phyloP scores from a whole-genome alignment of 2,329 filamentous ascomycete species.

The Diplodia mutila region DNA sequence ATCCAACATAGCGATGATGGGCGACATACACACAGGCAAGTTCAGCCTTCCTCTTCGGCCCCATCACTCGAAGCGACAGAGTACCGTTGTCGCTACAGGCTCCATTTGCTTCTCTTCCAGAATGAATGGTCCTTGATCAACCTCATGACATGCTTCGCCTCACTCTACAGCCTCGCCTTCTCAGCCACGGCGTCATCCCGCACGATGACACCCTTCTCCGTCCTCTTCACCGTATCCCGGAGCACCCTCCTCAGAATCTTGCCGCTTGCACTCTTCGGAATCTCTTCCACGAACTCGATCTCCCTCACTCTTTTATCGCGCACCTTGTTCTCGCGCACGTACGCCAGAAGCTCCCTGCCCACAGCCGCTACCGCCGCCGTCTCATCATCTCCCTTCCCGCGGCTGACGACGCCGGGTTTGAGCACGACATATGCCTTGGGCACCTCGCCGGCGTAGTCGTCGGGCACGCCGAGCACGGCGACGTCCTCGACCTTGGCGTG shows the following conservation, averaged over 20 bases:
- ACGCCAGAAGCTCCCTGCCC: constrained; percentile 49
- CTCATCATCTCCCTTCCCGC: constrained; percentile 30
- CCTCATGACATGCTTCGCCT: background rate
- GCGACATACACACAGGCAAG: no score
- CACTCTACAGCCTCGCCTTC: constrained; percentile 46
- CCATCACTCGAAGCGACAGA: background rate
- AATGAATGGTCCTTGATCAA: background rate
- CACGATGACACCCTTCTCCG: constrained; percentile 33
- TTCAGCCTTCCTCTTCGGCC: background rate
- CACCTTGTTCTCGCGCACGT: constrained; percentile 50
- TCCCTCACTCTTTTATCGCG: constrained; percentile 53
- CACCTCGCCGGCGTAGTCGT: constrained; percentile 57
- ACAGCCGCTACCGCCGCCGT: constrained; percentile 33
- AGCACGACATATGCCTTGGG: constrained; percentile 52
- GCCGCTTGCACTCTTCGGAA: constrained; percentile 53
- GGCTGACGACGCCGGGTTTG: constrained; percentile 32
- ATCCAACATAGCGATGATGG: background rate
- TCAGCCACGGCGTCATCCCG: constrained; percentile 29
- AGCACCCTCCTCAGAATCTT: constrained; percentile 54
- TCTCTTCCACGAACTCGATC: constrained; percentile 51
- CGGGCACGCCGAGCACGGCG: constrained; percentile 58
- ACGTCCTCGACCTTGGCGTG: constrained; percentile 61
- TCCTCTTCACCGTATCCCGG: constrained; percentile 43
- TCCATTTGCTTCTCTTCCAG: background rate
- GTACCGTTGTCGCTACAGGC: no score